Conservation (phyloP, 176 grass and related monocot genomes). For the Panicum miliaceum region DNA sequence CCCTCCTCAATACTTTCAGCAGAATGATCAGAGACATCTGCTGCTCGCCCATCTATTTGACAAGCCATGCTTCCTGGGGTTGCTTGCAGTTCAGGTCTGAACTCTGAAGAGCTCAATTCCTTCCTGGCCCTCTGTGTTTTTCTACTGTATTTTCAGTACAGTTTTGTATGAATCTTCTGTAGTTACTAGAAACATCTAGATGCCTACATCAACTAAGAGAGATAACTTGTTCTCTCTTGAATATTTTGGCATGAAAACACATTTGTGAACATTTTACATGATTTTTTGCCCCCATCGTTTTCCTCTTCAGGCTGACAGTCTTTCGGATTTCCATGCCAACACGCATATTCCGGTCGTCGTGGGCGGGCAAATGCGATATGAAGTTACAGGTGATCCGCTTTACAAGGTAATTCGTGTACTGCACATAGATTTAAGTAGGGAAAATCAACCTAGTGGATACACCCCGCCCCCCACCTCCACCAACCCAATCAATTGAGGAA, state of each 20-base stretch:
- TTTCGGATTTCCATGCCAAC: slow-evolving; percentile 83
- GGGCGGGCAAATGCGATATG: slow-evolving; percentile 83
- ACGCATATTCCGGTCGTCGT: slow-evolving; percentile 91
- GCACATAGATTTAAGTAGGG: too few relatives aligned
- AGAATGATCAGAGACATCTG: slow-evolving; percentile 81
- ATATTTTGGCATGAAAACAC: too few relatives aligned
- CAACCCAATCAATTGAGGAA: too few relatives aligned
- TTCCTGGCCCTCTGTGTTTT: not conserved
- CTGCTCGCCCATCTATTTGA: slow-evolving; percentile 88
- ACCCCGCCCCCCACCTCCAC: too few relatives aligned
- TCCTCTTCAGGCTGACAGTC: slow-evolving; percentile 66
- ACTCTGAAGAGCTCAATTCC: not conserved
- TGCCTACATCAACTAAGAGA: too few relatives aligned
- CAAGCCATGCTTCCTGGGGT: slow-evolving; percentile 90
- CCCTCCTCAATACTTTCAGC: too few relatives aligned
- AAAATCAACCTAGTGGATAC: too few relatives aligned
- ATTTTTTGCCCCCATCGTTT: not conserved
- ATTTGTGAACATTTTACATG: not conserved
- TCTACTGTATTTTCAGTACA: not conserved
- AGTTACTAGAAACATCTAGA: too few relatives aligned
- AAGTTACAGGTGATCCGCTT: slow-evolving; percentile 80
- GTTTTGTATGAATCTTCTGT: not conserved
- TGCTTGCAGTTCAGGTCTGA: slow-evolving; percentile 82
- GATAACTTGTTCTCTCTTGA: too few relatives aligned
- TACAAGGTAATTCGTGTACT: slow-evolving; percentile 72